Percentiles rank a stretch among this genome's conserved stretches.
Evolutionary conservation across 345 rosid genomes (phyloP).

Genomic region (Nasturtium officinale): DNA sequence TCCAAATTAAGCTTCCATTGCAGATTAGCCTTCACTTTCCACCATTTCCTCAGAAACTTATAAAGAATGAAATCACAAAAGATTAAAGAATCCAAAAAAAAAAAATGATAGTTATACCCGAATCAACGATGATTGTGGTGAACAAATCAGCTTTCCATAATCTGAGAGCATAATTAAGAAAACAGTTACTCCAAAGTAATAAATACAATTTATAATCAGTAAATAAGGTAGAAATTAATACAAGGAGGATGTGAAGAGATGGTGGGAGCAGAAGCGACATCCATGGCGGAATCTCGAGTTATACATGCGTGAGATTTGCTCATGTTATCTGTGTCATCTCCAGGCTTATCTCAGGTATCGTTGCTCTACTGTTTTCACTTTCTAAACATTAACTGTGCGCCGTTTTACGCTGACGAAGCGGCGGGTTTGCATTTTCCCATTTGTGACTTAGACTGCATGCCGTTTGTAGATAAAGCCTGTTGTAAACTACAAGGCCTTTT

Average conservation of each 20-base stretch:
- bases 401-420: constrained; percentile 4
- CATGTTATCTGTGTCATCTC: constrained; percentile 60
- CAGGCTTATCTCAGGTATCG: constrained; percentile 33
- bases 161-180: constrained; percentile 39
- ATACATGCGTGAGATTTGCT: constrained; percentile 37
- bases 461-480: neutral
- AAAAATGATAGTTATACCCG: constrained; percentile 46
- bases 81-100: neutral
- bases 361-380: constrained; percentile 32
- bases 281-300: constrained; percentile 53
- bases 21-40: constrained; percentile 9
- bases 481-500: constrained; percentile 10
- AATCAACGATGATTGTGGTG: constrained; percentile 41
- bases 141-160: constrained; percentile 39
- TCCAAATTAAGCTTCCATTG: constrained; percentile 10
- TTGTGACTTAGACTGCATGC: constrained; percentile 19
- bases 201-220: neutral
- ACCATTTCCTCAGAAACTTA: constrained; percentile 24
- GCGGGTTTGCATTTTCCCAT: neutral
- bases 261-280: constrained; percentile 47
- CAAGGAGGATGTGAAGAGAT: constrained; percentile 42
- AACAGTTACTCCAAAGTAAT: neutral
- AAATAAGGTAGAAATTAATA: constrained; percentile 12
- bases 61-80: neutral
- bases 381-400: neutral